Percentiles rank a stretch among this genome's conserved stretches.
Evolutionary conservation across 495 filamentous ascomycete genomes (phyloP).

Genomic region (Talaromyces borbonicus): DNA sequence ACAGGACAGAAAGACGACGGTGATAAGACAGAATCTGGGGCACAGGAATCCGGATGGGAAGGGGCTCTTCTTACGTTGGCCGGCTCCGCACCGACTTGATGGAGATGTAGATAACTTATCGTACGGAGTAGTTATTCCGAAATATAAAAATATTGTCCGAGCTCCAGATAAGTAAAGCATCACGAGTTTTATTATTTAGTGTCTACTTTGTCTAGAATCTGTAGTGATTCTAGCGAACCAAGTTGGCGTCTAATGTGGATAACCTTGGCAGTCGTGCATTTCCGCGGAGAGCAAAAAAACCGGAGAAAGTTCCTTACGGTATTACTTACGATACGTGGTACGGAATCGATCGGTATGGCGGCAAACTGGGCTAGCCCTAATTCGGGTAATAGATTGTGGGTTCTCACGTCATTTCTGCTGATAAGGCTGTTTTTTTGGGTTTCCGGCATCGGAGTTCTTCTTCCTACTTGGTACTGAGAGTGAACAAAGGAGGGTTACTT

Average conservation of each 20-base stretch:
- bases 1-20: background rate
- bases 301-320: background rate
- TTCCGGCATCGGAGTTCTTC: background rate
- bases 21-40: too few relatives aligned
- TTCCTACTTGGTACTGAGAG: background rate
- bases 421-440: background rate
- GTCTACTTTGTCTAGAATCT: too few relatives aligned
- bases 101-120: too few relatives aligned
- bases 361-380: background rate
- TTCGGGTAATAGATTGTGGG: conserved; percentile 4
- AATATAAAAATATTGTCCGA: too few relatives aligned
- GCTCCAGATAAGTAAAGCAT: too few relatives aligned
- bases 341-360: too few relatives aligned
- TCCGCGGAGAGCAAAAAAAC: conserved; percentile 3
- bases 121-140: too few relatives aligned
- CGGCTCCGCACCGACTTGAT: background rate
- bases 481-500: background rate
- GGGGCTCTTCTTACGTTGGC: background rate
- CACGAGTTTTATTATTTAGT: too few relatives aligned
- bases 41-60: background rate
- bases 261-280: too few relatives aligned
- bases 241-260: too few relatives aligned
- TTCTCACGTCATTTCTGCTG: conserved; percentile 3
- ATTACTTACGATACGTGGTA: background rate
- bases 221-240: too few relatives aligned